Percentiles rank a stretch among this genome's conserved stretches.
phyloP scores from a whole-genome alignment of 441 rosid genomes.

The Manihot esculenta region DNA sequence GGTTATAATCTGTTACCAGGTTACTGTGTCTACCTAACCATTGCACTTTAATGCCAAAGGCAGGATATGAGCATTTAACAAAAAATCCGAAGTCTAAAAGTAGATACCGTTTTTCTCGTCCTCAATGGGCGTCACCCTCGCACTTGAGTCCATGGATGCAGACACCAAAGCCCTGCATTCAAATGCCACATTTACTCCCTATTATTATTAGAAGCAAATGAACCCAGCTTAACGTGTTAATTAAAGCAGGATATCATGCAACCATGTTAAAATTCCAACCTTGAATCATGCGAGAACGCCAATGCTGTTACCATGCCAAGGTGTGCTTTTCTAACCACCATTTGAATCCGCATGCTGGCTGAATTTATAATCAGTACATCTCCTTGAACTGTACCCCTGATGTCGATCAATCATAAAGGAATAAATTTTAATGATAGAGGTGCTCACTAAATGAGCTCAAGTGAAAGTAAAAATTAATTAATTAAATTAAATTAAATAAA shows the following conservation, averaged over 20 bases:
- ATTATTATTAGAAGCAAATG: slow-evolving; percentile 1
- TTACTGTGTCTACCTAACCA: background rate
- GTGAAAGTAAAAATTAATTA: background rate
- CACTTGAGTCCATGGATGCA: slow-evolving; percentile 92
- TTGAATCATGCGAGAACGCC: slow-evolving; percentile 82
- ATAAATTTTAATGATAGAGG: background rate
- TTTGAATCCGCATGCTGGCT: slow-evolving; percentile 41
- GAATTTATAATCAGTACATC: slow-evolving; percentile 62
- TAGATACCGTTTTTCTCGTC: slow-evolving; percentile 43
- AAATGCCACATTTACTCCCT: slow-evolving; percentile 4
- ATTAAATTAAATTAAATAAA: slow-evolving; percentile 4
- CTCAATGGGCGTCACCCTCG: slow-evolving; percentile 62
- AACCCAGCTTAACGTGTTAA: slow-evolving; percentile 4
- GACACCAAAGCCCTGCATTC: slow-evolving; percentile 72
- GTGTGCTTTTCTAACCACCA: slow-evolving; percentile 65
- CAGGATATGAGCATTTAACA: background rate
- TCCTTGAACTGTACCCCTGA: slow-evolving; percentile 78
- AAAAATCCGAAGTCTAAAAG: background rate
- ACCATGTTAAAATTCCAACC: slow-evolving; percentile 40
- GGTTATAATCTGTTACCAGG: background rate
- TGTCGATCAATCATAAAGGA: slow-evolving; percentile 19
- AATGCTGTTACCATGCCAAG: slow-evolving; percentile 82
- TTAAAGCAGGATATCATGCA: background rate
- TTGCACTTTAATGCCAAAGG: background rate
- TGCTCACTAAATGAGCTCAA: slow-evolving; percentile 17